These are phyloP conservation scores for Albatrellus ellisii DNA, from an alignment of 768 basidiomycete genomes.

Conservation along the genomic window DNA sequence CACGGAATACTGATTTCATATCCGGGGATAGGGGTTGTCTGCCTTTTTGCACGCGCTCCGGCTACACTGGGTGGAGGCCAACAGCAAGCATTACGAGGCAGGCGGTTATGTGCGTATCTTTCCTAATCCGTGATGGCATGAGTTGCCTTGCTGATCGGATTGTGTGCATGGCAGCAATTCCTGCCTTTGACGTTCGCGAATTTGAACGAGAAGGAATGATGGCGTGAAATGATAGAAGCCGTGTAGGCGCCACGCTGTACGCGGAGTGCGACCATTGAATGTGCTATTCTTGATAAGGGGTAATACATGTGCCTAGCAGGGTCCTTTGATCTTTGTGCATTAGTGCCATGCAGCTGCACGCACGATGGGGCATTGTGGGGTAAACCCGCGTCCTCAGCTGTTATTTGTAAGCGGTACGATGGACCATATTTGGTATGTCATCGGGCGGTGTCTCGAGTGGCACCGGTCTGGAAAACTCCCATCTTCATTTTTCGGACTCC, in stretches of 20 bases:
- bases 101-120: slow-evolving; percentile 66
- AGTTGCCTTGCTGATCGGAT: slow-evolving; percentile 17
- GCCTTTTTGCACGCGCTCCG: slow-evolving; percentile 95
- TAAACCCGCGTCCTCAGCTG: slow-evolving; percentile 8
- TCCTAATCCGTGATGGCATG: slow-evolving; percentile 6
- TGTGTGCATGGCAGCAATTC: slow-evolving; percentile 27
- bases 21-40: slow-evolving; percentile 57
- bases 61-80: slow-evolving; percentile 96
- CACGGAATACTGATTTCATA: slow-evolving; percentile 9
- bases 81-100: slow-evolving; percentile 91
- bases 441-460: not conserved
- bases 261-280: not conserved
- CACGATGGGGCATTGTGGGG: slow-evolving; percentile 15
- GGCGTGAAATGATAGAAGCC: not conserved
- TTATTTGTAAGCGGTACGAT: not conserved
- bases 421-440: not conserved
- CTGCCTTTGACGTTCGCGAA: slow-evolving; percentile 34
- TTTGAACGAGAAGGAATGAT: slow-evolving; percentile 24
- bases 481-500: slow-evolving; percentile 6
- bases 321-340: no score
- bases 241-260: not conserved
- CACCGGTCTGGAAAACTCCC: slow-evolving; percentile 6
- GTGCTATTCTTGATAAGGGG: no score
- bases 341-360: no score
- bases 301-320: no score